phyloP scores from a whole-genome alignment of 176 grass and related monocot species.

The Cenchrus fungigraminus region DNA sequence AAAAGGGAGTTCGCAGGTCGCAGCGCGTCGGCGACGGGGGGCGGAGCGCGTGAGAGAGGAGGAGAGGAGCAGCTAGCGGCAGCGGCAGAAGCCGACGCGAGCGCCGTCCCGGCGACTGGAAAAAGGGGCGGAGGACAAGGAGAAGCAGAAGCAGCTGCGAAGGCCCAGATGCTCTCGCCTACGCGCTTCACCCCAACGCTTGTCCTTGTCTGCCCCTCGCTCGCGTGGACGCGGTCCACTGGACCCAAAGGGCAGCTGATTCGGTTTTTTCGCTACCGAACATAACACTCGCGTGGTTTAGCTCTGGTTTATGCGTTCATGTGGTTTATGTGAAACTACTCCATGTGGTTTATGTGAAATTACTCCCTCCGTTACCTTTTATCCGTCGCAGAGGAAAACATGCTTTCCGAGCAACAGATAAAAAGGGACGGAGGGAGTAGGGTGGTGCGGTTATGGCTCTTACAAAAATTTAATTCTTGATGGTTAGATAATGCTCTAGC shows the following conservation, averaged over 20 bases:
- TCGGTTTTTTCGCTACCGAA: background rate
- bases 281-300: background rate
- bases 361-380: too few relatives aligned
- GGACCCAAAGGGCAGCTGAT: background rate
- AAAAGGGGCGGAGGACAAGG: background rate
- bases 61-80: background rate
- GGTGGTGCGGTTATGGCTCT: too few relatives aligned
- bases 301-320: background rate
- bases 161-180: constrained; percentile 31
- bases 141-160: constrained; percentile 45
- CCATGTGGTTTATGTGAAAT: background rate
- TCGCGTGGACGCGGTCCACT: constrained; percentile 21
- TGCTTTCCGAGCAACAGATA: too few relatives aligned
- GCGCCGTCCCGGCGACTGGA: constrained; percentile 35
- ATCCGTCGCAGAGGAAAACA: too few relatives aligned
- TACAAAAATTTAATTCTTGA: too few relatives aligned
- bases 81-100: background rate
- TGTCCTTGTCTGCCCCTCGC: background rate
- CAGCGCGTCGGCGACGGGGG: constrained; percentile 17
- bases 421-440: too few relatives aligned
- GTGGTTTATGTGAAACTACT: background rate
- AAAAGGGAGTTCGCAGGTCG: constrained; percentile 13
- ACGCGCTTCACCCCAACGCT: constrained; percentile 26
- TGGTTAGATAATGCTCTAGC: too few relatives aligned
- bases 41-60: background rate